phyloP scores from a whole-genome alignment of 352 stramenopile species.

The Pythium pyrilobum region DNA sequence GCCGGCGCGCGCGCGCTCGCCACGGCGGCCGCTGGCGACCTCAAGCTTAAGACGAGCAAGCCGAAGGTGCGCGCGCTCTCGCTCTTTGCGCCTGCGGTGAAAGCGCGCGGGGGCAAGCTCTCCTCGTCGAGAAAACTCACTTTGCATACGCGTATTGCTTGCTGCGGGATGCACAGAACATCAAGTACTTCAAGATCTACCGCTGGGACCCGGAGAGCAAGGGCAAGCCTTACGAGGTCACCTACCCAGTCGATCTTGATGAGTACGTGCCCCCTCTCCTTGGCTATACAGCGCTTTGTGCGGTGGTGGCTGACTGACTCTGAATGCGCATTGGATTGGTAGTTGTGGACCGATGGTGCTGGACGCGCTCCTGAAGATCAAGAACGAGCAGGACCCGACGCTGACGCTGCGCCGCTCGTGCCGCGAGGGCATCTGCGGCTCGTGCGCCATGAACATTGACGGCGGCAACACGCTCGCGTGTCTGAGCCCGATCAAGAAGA shows the following conservation, averaged over 20 bases:
- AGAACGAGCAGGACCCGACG: conserved; percentile 98
- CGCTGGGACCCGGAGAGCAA: conserved; percentile 96
- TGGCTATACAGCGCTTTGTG: not conserved
- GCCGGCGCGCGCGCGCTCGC: conserved; percentile 51
- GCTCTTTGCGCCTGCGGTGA: not conserved
- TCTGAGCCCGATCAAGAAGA: conserved; percentile 96
- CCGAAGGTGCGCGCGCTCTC: conserved; percentile 48
- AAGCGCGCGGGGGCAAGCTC: not conserved
- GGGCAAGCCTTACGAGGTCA: conserved; percentile 92
- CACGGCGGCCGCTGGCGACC: conserved; percentile 45
- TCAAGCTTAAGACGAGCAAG: conserved; percentile 70
- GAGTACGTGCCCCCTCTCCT: conserved; percentile 73
- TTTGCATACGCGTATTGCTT: not conserved
- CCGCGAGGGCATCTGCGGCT: conserved; percentile 99
- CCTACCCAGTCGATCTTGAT: conserved; percentile 97
- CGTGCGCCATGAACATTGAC: conserved; percentile 99
- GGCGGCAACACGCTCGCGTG: conserved; percentile 98
- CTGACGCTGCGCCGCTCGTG: conserved; percentile 98
- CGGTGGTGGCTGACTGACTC: conserved; percentile 8
- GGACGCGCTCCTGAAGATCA: conserved; percentile 99
- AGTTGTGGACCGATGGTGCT: conserved; percentile 98
- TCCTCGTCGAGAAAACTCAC: not conserved
- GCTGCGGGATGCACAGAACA: conserved; percentile 53
- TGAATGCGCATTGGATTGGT: not conserved
- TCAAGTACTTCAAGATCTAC: conserved; percentile 99